Evolutionary conservation across 2,329 filamentous ascomycete genomes (phyloP).

Genomic region (Aciculosporium take): DNA sequence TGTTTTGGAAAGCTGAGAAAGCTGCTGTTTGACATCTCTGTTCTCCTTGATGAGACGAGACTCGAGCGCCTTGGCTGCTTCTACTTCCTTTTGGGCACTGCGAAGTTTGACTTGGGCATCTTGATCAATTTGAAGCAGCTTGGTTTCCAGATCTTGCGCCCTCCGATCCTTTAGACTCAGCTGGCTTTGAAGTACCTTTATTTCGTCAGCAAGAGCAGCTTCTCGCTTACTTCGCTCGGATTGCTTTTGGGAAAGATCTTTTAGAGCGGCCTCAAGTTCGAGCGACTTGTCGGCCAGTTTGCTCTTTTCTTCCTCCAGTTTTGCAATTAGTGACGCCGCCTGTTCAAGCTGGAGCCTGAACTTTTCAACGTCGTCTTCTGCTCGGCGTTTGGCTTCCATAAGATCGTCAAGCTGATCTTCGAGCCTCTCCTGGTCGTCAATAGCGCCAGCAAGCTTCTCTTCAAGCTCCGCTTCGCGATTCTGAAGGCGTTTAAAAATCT

Average conservation of each 20-base stretch:
- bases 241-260: conserved; percentile 55
- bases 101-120: conserved; percentile 78
- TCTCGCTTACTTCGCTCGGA: conserved; percentile 65
- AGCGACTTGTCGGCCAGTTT: conserved; percentile 53
- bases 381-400: conserved; percentile 75
- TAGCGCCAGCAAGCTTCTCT: conserved; percentile 81
- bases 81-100: conserved; percentile 63
- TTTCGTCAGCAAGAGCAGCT: conserved; percentile 62
- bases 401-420: conserved; percentile 88
- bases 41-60: conserved; percentile 70
- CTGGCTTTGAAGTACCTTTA: conserved; percentile 86
- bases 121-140: conserved; percentile 72
- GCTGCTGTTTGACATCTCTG: conserved; percentile 65
- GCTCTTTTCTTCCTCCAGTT: conserved; percentile 75
- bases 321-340: conserved; percentile 72
- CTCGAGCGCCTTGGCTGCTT: conserved; percentile 57
- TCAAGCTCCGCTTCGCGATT: conserved; percentile 79
- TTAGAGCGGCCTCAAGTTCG: conserved; percentile 56
- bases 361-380: conserved; percentile 70
- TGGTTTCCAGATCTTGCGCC: conserved; percentile 70
- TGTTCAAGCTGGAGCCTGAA: conserved; percentile 78
- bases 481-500: conserved; percentile 95
- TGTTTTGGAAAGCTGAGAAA: conserved; percentile 75
- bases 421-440: conserved; percentile 85
- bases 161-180: conserved; percentile 81